Base-by-base conservation (phyloP, 2,329 filamentous ascomycete species). In the Colletotrichum nymphaeae region DNA sequence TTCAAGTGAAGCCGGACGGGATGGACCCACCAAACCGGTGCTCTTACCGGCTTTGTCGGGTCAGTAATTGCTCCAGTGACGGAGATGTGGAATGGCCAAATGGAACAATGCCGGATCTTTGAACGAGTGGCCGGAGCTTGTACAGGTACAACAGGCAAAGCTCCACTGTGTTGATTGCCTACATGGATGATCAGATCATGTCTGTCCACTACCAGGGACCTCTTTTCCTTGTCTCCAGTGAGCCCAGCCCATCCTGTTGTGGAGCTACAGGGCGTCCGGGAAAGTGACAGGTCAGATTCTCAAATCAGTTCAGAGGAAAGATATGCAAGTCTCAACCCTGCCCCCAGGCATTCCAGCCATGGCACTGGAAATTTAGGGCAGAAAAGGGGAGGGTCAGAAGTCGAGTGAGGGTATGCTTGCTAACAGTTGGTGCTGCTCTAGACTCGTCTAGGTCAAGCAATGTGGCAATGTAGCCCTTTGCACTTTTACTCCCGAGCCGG, bases 101-200 rank as follows among this genome's bases (percentile, higher is more conserved):
- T 57, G 19, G 46, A 49, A 65, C 49, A 56, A 30, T 32, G 49
- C 42, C 55, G 59, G 35, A 26, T 22, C 53, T 49, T 53, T 8
- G 37, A 64, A 24, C n/a, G 56, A 52, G 30, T 22, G n/a, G 30
- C 30, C 22, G 49, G 35, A 46, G 24, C 26, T 42, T 68, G 55
- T 66, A 71, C 28, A 28, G 49, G 67, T 71, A 71, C 71, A 62
- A 24, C 32, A 11, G 8, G 37, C 19, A 26, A 30, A 63, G 56
- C 67, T 66, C 71, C 71, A 71, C 71, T 55, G 28, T 53, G 67
- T 24, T 55, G 30, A 66, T 63, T 26, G 37, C 14, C 26, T 57
- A 37, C 69, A 72, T 58, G 69, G 71, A 62, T 71, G 55, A n/a
- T 58, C 71, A 71, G 59, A 66, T 66, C 67, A 73, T 70, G 67